Percentiles rank a stretch among this genome's conserved stretches.
These are phyloP conservation scores for Aureobasidium sp. DNA, from an alignment of 2,329 filamentous ascomycete species.

Conservation along the genomic window DNA sequence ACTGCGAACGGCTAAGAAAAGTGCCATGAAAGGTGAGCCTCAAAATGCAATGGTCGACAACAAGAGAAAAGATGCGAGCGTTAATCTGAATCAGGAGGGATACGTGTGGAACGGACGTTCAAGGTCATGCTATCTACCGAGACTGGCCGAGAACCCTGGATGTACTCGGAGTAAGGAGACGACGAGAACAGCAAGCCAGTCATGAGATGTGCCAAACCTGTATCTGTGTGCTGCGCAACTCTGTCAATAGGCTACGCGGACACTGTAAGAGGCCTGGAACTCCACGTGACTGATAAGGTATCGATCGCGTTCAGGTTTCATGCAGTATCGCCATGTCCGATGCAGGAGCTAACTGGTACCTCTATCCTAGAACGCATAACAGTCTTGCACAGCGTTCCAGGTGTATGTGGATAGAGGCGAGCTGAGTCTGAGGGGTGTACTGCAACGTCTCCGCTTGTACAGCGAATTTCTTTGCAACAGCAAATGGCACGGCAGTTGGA, in stretches of 20 bases:
- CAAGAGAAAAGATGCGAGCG: neutral
- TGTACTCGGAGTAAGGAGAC: neutral
- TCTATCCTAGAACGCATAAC: neutral
- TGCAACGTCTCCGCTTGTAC: slow-evolving; percentile 1
- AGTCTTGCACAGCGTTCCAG: neutral
- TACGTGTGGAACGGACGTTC: neutral
- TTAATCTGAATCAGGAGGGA: neutral
- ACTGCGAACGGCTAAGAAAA: neutral
- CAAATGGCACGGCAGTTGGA: slow-evolving; percentile 7
- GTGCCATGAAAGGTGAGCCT: neutral
- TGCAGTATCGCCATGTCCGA: neutral
- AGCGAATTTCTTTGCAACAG: neutral
- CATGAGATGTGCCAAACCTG: neutral
- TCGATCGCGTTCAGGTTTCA: neutral
- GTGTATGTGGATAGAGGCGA: neutral
- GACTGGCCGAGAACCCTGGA: neutral
- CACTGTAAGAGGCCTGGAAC: neutral
- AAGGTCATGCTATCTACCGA: neutral
- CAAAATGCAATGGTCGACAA: neutral
- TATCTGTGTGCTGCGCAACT: neutral
- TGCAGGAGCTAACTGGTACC: neutral
- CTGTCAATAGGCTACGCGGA: neutral
- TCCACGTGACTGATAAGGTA: neutral
- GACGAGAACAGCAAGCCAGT: neutral
- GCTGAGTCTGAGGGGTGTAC: slow-evolving; percentile 2